phyloP scores from a whole-genome alignment of 2,329 filamentous ascomycete species.

The Akanthomyces lecanii region DNA sequence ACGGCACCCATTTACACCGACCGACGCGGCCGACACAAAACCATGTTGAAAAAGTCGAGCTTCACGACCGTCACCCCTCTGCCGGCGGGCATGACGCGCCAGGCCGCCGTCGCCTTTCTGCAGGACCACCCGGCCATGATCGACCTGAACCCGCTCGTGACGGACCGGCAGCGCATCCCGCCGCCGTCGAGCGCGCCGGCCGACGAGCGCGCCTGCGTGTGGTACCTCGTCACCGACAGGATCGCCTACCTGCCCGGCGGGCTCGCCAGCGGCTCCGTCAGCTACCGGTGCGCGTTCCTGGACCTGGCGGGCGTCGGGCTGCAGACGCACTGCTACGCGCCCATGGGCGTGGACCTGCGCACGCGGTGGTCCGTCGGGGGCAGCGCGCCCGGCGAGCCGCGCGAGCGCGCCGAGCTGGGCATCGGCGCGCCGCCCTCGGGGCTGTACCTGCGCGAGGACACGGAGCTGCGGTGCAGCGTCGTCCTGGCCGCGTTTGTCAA shows the following conservation, averaged over 20 bases:
- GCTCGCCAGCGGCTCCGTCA: constrained; percentile 39
- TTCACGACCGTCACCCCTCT: constrained; percentile 79
- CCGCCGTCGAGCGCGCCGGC: constrained; percentile 61
- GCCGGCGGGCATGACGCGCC: constrained; percentile 61
- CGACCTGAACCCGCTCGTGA: constrained; percentile 78
- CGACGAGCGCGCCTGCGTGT: constrained; percentile 68
- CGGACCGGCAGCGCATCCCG: constrained; percentile 63
- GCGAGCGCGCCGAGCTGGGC: constrained; percentile 61
- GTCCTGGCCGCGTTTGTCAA: constrained; percentile 74
- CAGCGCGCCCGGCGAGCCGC: constrained; percentile 64
- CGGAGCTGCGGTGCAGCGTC: constrained; percentile 74
- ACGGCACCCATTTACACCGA: background rate
- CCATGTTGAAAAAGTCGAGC: constrained; percentile 36
- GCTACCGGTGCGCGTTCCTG: constrained; percentile 77
- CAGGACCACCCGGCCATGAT: constrained; percentile 81
- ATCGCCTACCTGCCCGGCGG: constrained; percentile 70
- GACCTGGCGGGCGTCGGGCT: constrained; percentile 63
- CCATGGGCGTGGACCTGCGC: constrained; percentile 73
- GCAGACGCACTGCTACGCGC: constrained; percentile 80
- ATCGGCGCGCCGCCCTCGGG: constrained; percentile 64
- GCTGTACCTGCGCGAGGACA: constrained; percentile 79
- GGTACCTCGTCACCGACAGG: constrained; percentile 77
- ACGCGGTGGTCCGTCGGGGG: constrained; percentile 75
- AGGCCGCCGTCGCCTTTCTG: constrained; percentile 69
- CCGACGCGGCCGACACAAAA: too few relatives aligned